Conservation (phyloP, 768 basidiomycete species). For the Cubamyces sp. region DNA sequence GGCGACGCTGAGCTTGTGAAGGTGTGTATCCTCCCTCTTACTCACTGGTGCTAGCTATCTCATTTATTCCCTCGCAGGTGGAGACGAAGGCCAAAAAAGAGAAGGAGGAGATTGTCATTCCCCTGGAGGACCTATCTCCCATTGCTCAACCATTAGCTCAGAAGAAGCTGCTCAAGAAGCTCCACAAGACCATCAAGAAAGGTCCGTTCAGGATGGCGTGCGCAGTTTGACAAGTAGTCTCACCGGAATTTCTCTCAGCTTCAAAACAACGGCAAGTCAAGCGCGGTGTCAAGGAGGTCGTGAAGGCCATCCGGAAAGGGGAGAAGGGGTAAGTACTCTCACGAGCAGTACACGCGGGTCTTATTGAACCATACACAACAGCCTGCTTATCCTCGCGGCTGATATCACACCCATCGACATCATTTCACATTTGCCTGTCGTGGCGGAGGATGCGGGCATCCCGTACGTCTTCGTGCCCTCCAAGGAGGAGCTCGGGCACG, state of each 20-base stretch:
- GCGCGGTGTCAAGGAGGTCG: slow-evolving; percentile 97
- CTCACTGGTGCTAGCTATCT: slow-evolving; percentile 10
- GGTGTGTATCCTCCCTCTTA: slow-evolving; percentile 30
- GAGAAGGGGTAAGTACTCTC: slow-evolving; percentile 80
- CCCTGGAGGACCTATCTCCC: slow-evolving; percentile 86
- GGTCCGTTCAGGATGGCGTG: slow-evolving; percentile 46
- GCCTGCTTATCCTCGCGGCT: slow-evolving; percentile 89
- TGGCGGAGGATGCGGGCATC: slow-evolving; percentile 92
- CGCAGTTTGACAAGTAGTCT: background rate
- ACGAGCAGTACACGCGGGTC: background rate
- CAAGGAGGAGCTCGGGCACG: slow-evolving; percentile 94
- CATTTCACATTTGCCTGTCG: slow-evolving; percentile 92
- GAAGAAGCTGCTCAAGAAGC: slow-evolving; percentile 91
- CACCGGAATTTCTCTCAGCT: slow-evolving; percentile 50
- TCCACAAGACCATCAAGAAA: slow-evolving; percentile 94
- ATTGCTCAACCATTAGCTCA: slow-evolving; percentile 92
- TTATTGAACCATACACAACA: slow-evolving; percentile 36
- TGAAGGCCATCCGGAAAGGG: slow-evolving; percentile 96
- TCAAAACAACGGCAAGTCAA: slow-evolving; percentile 95
- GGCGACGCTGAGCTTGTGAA: slow-evolving; percentile 43
- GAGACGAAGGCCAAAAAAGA: slow-evolving; percentile 68
- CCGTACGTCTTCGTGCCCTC: slow-evolving; percentile 90
- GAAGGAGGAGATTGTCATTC: slow-evolving; percentile 67
- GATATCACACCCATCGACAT: slow-evolving; percentile 99
- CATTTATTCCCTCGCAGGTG: slow-evolving; percentile 36